Conservation (phyloP, 75 land plant genomes). For the Ceratopteris richardii region DNA sequence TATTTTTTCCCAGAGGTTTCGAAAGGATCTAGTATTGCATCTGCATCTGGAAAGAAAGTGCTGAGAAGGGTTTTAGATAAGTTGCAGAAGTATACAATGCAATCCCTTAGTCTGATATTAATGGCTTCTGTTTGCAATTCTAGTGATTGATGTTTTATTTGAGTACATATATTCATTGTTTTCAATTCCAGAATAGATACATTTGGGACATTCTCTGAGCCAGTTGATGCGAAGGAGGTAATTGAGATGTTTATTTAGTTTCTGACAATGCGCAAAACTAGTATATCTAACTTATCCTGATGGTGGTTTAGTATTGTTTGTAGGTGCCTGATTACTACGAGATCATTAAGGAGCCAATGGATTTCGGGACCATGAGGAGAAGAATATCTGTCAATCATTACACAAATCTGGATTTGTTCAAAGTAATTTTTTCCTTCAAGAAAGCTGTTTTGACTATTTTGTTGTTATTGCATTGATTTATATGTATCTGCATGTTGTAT, state of each 20-base stretch:
- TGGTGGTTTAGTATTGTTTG: background rate
- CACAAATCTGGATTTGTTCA: slow-evolving; percentile 41
- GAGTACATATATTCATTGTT: too few relatives aligned
- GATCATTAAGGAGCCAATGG: slow-evolving; percentile 66
- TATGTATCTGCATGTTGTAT: too few relatives aligned
- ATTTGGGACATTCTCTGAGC: slow-evolving; percentile 63
- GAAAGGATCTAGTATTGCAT: background rate
- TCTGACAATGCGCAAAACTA: background rate
- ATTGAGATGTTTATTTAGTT: background rate
- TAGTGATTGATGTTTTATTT: too few relatives aligned
- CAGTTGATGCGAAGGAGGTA: slow-evolving; percentile 61
- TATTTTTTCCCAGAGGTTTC: background rate
- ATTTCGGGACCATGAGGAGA: slow-evolving; percentile 66
- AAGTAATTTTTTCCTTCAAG: too few relatives aligned
- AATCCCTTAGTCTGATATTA: too few relatives aligned
- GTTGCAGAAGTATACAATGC: slow-evolving; percentile 29
- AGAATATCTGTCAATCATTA: slow-evolving; percentile 57
- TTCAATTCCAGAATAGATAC: slow-evolving; percentile 47
- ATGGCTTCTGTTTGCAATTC: too few relatives aligned
- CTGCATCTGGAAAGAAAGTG: slow-evolving; percentile 13
- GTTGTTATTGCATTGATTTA: too few relatives aligned
- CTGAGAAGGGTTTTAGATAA: slow-evolving; percentile 27
- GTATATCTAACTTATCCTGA: too few relatives aligned
- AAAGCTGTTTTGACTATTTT: too few relatives aligned
- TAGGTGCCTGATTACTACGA: slow-evolving; percentile 71